Conservation (phyloP, 345 rosid species). For the Brassica incana region DNA sequence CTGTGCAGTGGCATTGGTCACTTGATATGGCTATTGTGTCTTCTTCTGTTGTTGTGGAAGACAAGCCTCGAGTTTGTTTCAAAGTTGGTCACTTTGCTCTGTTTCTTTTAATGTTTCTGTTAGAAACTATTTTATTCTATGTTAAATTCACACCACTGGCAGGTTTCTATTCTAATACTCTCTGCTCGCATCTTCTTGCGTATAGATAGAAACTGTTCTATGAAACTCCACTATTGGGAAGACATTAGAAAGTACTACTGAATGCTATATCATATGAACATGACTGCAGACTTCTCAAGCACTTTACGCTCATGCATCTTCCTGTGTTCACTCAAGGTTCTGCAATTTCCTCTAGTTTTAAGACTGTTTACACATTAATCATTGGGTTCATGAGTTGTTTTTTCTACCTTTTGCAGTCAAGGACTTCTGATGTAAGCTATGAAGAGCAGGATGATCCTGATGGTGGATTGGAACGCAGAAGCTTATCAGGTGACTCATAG, state of each 20-base stretch:
- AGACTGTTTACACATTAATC: too few species aligned
- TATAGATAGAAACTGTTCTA: background rate
- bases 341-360: background rate
- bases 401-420: too few species aligned
- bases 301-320: background rate
- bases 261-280: constrained; percentile 2
- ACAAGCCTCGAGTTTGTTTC: too few species aligned
- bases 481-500: too few species aligned
- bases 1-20: constrained; percentile 43
- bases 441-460: too few species aligned
- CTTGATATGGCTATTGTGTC: too few species aligned
- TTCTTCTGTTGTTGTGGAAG: too few species aligned
- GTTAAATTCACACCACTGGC: constrained; percentile 62
- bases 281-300: background rate
- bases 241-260: background rate
- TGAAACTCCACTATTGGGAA: background rate
- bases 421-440: too few species aligned
- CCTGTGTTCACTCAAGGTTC: background rate
- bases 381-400: too few species aligned
- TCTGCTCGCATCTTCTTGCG: background rate
- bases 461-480: too few species aligned
- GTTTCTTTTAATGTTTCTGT: too few species aligned
- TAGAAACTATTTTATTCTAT: background rate
- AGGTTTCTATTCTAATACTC: constrained; percentile 43
- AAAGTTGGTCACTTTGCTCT: too few species aligned